Evolutionary conservation across 768 basidiomycete genomes (phyloP).

Genomic region (Cubamyces sp.): DNA sequence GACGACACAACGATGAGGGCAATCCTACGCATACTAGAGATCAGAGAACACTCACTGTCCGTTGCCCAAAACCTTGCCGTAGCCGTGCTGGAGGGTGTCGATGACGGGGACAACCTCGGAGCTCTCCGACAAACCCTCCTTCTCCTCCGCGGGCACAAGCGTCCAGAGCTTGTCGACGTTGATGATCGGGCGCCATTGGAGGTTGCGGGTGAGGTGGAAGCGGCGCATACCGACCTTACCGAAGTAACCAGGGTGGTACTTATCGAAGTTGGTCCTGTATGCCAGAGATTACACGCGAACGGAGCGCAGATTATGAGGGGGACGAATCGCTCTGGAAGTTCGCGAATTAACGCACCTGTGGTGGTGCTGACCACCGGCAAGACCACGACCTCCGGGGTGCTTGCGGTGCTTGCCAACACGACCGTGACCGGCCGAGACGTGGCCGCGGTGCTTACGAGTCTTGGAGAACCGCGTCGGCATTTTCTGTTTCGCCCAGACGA

Average conservation of each 20-base stretch:
- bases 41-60: slow-evolving; percentile 63
- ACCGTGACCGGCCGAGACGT: slow-evolving; percentile 99
- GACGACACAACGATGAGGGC: neutral
- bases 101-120: slow-evolving; percentile 94
- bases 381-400: slow-evolving; percentile 99
- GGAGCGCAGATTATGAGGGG: neutral
- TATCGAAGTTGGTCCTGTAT: slow-evolving; percentile 91
- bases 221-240: slow-evolving; percentile 99
- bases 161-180: slow-evolving; percentile 98
- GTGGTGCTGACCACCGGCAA: slow-evolving; percentile 99
- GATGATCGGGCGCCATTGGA: slow-evolving; percentile 92
- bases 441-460: slow-evolving; percentile 99
- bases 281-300: neutral
- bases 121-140: slow-evolving; percentile 69
- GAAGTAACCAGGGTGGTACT: slow-evolving; percentile 99
- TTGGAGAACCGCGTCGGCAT: slow-evolving; percentile 98
- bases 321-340: neutral
- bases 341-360: slow-evolving; percentile 70
- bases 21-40: neutral
- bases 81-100: slow-evolving; percentile 82
- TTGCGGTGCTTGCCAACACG: slow-evolving; percentile 99
- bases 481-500: slow-evolving; percentile 40
- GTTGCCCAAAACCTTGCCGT: slow-evolving; percentile 94
- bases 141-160: slow-evolving; percentile 85
- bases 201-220: slow-evolving; percentile 94